These are phyloP conservation scores for Eucalyptus dawsonii DNA, from an alignment of 345 rosid species.

Conservation along the genomic window DNA sequence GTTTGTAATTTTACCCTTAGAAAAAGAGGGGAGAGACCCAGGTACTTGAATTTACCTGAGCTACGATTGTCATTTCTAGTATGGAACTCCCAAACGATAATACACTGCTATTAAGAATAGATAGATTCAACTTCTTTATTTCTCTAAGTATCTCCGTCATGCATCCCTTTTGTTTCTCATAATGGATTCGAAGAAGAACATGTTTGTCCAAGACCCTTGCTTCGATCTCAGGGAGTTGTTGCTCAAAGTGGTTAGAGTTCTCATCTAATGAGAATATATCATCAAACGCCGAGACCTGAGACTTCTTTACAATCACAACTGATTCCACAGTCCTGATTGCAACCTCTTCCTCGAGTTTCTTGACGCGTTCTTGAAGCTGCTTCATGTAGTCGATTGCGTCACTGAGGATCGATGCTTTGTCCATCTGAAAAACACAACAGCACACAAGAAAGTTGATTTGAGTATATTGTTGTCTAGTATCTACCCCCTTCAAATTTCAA, in stretches of 20 bases:
- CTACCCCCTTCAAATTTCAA: not conserved
- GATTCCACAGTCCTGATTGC: conserved; percentile 40
- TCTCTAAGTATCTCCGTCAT: conserved; percentile 20
- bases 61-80: conserved; percentile 53
- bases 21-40: not conserved
- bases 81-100: conserved; percentile 53
- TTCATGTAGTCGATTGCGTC: conserved; percentile 51
- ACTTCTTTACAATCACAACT: conserved; percentile 36
- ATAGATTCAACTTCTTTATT: conserved; percentile 36
- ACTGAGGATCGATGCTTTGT: conserved; percentile 58
- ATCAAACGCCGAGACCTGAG: conserved; percentile 18
- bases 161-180: conserved; percentile 37
- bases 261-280: conserved; percentile 17
- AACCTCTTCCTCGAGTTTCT: conserved; percentile 36
- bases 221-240: conserved; percentile 51
- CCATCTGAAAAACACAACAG: conserved; percentile 21
- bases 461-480: not conserved
- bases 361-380: conserved; percentile 52
- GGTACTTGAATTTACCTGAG: conserved; percentile 28
- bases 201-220: conserved; percentile 43
- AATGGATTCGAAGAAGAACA: conserved; percentile 52
- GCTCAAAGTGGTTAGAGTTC: conserved; percentile 6
- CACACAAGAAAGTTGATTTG: not conserved
- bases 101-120: conserved; percentile 19
- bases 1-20: not conserved